Conservation (phyloP, 805 yeast genomes). For the Scheffersomyces coipomensis region DNA sequence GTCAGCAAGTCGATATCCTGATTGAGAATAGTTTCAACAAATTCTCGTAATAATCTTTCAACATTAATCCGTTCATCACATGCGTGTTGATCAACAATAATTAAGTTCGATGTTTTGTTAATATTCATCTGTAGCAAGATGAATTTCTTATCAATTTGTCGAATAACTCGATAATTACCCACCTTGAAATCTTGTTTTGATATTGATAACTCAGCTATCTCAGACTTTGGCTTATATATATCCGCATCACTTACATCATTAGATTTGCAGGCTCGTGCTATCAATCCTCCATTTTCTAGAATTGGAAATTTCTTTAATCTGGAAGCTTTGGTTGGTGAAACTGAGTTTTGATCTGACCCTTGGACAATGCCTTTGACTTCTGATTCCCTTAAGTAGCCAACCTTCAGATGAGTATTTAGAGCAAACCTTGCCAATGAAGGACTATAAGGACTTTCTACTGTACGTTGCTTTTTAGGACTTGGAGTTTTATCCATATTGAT, state of each 20-base stretch:
- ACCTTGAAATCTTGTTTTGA: conserved; percentile 15
- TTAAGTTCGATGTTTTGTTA: conserved; percentile 16
- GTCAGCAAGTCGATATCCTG: conserved; percentile 15
- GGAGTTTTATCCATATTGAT: not conserved
- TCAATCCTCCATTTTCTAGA: not conserved
- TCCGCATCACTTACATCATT: not conserved
- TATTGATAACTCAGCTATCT: not conserved
- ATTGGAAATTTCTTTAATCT: not conserved
- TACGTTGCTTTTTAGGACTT: not conserved
- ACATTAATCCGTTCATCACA: conserved; percentile 72
- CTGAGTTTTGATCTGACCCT: not conserved
- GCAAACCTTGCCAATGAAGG: conserved; percentile 2
- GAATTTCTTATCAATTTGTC: conserved; percentile 66
- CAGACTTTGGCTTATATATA: no score
- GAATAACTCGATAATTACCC: conserved; percentile 30
- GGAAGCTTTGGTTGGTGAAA: not conserved
- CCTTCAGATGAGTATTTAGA: conserved; percentile 2
- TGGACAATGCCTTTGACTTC: conserved; percentile 3
- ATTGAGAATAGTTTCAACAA: conserved; percentile 25
- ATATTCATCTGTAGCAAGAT: conserved; percentile 41
- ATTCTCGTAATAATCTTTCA: conserved; percentile 47
- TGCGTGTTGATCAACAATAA: conserved; percentile 79
- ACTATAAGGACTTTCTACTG: not conserved
- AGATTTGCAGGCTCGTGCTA: not conserved
- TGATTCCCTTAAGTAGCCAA: conserved; percentile 3